These are phyloP conservation scores for Fusarium sp. DNA, from an alignment of 2,329 filamentous ascomycete species.

Conservation along the genomic window DNA sequence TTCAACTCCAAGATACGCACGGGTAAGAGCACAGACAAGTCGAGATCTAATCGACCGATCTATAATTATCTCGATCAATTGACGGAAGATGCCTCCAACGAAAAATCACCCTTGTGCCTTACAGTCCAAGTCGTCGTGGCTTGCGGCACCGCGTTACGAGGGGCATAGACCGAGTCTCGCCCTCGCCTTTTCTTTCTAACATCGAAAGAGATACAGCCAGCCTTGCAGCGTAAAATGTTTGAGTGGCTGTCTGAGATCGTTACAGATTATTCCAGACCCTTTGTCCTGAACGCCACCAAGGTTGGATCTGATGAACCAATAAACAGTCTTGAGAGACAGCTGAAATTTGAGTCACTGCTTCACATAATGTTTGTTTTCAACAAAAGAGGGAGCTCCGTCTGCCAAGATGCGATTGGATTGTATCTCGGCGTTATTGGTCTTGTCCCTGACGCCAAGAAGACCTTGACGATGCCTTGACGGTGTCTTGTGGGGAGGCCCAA, in stretches of 20 bases:
- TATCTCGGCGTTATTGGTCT: not conserved
- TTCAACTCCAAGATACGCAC: not conserved
- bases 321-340: not conserved
- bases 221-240: not conserved
- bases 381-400: not conserved
- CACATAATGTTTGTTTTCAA: not conserved
- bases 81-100: not conserved
- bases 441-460: not conserved
- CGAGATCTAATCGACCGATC: not conserved
- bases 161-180: constrained; percentile 8
- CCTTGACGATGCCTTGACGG: not conserved
- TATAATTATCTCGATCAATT: not conserved
- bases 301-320: not conserved
- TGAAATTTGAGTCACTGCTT: not conserved
- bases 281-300: constrained; percentile 3
- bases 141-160: constrained; percentile 4
- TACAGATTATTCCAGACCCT: constrained; percentile 5
- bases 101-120: not conserved
- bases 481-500: not conserved
- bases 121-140: constrained; percentile 1
- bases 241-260: not conserved
- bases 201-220: not conserved
- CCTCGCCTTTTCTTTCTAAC: not conserved
- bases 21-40: constrained; percentile 3
- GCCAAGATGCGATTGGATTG: not conserved